Evolutionary conservation across 176 grass and related monocot species (phyloP).

Genomic region (Musa acuminata): DNA sequence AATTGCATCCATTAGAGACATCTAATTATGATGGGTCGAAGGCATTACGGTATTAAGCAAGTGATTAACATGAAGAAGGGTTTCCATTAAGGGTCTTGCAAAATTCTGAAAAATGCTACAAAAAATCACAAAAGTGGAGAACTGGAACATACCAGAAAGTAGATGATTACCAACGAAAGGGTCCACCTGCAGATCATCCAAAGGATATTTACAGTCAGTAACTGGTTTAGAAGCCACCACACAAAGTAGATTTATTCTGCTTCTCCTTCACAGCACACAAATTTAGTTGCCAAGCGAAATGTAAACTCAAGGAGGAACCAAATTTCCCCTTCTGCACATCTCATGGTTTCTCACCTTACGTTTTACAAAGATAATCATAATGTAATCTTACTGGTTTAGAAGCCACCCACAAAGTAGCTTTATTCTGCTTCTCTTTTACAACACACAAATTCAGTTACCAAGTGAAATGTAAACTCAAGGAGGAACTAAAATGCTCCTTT

Average conservation of each 20-base stretch:
- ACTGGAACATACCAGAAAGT: slow-evolving; percentile 12
- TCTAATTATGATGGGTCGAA: neutral
- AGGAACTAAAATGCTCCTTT: neutral
- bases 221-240: too few species aligned
- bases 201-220: neutral
- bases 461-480: neutral
- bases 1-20: too few species aligned
- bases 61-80: neutral
- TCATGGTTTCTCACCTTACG: neutral
- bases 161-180: slow-evolving; percentile 17
- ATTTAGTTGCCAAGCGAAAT: neutral
- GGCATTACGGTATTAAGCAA: neutral
- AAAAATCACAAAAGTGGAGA: neutral
- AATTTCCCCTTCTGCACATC: neutral
- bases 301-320: neutral
- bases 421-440: neutral
- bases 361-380: neutral
- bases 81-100: neutral
- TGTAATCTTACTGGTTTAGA: neutral
- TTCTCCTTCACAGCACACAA: neutral
- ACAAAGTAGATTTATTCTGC: neutral
- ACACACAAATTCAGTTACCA: neutral
- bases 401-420: neutral
- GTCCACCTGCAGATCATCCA: slow-evolving; percentile 19
- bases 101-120: neutral